phyloP scores from a whole-genome alignment of 352 stramenopile genomes.

The Phytophthora pini region DNA sequence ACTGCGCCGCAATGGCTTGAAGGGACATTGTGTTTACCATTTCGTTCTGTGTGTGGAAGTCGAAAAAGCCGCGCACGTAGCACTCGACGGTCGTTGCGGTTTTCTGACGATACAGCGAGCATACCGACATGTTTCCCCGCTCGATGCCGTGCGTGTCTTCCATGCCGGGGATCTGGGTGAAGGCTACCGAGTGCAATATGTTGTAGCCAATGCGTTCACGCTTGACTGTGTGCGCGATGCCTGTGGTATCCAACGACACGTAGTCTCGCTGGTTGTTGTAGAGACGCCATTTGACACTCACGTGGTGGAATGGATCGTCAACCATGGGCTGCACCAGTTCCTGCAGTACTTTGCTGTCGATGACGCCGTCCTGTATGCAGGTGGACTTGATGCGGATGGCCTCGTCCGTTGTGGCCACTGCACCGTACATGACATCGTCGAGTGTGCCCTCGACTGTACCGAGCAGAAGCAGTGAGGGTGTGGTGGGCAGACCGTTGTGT shows the following conservation, averaged over 20 bases:
- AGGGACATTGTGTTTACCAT: constrained; percentile 51
- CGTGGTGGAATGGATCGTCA: constrained; percentile 54
- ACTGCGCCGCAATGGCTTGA: constrained; percentile 42
- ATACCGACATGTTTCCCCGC: constrained; percentile 60
- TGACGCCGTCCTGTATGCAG: constrained; percentile 54
- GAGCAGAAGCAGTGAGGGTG: constrained; percentile 62
- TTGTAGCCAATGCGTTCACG: constrained; percentile 55
- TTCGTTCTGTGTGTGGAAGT: constrained; percentile 50
- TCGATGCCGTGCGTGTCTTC: constrained; percentile 44
- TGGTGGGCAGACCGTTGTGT: constrained; percentile 24
- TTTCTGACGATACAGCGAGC: constrained; percentile 54
- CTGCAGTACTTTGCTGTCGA: constrained; percentile 61
- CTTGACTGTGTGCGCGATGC: constrained; percentile 41
- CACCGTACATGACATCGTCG: constrained; percentile 74
- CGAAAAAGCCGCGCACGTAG: constrained; percentile 59
- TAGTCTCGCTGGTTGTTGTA: constrained; percentile 59
- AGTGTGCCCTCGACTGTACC: constrained; percentile 60
- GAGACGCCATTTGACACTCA: constrained; percentile 60
- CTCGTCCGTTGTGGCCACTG: constrained; percentile 45
- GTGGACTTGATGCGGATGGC: constrained; percentile 60
- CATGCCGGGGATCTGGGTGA: constrained; percentile 48
- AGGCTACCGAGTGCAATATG: constrained; percentile 64
- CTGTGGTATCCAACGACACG: constrained; percentile 56
- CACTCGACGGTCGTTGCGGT: constrained; percentile 52
- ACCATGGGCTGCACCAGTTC: constrained; percentile 47